Evolutionary conservation across 371 early-diverging fungal species (phyloP), one percentile per base, ranked within the genome.

Genomic region (Zancudomyces culisetae): DNA sequence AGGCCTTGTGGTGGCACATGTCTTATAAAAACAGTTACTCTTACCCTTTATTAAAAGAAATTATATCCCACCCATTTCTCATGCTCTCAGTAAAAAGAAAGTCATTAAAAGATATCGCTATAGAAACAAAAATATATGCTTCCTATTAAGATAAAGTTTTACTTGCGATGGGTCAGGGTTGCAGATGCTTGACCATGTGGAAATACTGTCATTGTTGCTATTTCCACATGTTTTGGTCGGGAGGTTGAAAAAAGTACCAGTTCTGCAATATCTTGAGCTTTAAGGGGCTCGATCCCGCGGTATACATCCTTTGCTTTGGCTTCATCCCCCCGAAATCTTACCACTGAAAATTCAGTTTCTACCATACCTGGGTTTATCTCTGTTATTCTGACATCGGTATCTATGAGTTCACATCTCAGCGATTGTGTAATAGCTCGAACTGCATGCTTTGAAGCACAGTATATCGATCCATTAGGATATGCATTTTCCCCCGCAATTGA

Each of bases 371-470:
- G 85, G 27, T 73, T 73, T 24, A 87, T 81, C 52, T 74, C 73
- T n/a, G 78, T 77, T 27, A 87, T 79, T 8, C 78, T 70, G 41
- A 95, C 77, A 10, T 81, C 79, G 0, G 87, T 80, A 29, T 72
- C 68, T 4, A 87, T 72, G 3, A 90, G 76, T 61, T 95, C 96
- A 47, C 75, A 69, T 4, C 85, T 63, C 58, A 95, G 62, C 0
- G 91, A 68, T 27, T 75, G 75, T 10, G 79, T 73, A 46, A 94
- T 78, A 3, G 91, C 88, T 43, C 84, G 80, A 1, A 91, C 84
- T 0, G 93, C 93, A 56, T 81, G 80, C 63, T 93, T 95, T 29
- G 87, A 71, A 10, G 89, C 96, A 52, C 93, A 89, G 61, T 95
- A 92, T 26, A 90, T 71, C 35, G 85, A 79, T 2, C 91, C 92